Conservation (phyloP, 1,284 basidiomycete genomes). For the Tylopilus sp. region DNA sequence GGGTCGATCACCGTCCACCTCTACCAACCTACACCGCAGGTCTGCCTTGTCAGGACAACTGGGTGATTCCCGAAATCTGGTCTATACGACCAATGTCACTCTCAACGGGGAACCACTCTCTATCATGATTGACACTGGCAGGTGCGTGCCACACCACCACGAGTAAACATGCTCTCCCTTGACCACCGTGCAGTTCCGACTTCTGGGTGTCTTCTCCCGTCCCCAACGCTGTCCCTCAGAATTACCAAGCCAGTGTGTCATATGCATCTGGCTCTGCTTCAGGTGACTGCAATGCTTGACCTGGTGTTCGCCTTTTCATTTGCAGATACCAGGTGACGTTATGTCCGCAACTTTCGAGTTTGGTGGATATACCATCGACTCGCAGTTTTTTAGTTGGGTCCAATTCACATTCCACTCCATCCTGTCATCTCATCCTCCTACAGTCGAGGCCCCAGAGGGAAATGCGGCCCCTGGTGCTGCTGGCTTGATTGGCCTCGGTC, state of each 20-base stretch:
- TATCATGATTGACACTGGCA: conserved; percentile 65
- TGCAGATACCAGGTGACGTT: conserved; percentile 41
- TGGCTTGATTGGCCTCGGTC: conserved; percentile 53
- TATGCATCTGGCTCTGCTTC: conserved; percentile 28
- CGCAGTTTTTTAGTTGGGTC: conserved; percentile 64
- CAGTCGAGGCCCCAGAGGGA: conserved; percentile 24
- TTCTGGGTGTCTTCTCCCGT: conserved; percentile 25
- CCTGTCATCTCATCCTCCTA: background rate
- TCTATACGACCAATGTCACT: conserved; percentile 51
- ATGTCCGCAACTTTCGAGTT: conserved; percentile 52
- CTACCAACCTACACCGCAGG: conserved; percentile 14
- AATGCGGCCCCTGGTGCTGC: conserved; percentile 31
- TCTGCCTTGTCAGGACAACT: conserved; percentile 17
- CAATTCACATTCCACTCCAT: background rate
- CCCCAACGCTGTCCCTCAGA: conserved; percentile 16
- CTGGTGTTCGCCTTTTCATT: background rate
- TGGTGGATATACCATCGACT: conserved; percentile 47
- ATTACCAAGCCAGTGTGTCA: conserved; percentile 13
- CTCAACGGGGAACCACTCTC: conserved; percentile 47
- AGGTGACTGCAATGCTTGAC: conserved; percentile 5
- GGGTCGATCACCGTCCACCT: conserved; percentile 10
- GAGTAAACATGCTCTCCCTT: background rate
- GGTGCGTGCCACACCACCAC: conserved; percentile 37
- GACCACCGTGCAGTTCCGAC: conserved; percentile 23
- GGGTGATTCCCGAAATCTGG: conserved; percentile 40